phyloP scores from a whole-genome alignment of 2,329 filamentous ascomycete species.

The Hypoxylon sp. region DNA sequence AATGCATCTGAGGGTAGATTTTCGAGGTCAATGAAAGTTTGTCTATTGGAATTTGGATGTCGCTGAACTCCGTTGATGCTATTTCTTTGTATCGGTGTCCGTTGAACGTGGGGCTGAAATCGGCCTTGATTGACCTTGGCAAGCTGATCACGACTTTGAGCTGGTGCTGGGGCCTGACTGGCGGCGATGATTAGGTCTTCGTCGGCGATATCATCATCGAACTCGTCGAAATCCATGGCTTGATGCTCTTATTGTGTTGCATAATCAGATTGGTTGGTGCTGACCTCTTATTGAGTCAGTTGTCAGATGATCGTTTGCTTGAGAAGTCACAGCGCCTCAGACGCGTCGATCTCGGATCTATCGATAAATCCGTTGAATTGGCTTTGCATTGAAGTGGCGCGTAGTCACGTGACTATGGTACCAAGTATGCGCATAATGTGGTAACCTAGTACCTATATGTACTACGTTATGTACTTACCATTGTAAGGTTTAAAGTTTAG shows the following conservation, averaged over 20 bases:
- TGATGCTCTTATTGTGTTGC: slow-evolving; percentile 43
- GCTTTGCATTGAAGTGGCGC: slow-evolving; percentile 20
- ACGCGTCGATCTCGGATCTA: slow-evolving; percentile 24
- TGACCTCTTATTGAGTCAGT: not conserved
- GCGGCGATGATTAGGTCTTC: slow-evolving; percentile 75
- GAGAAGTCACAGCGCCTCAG: not conserved
- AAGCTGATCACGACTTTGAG: slow-evolving; percentile 49
- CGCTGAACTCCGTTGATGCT: slow-evolving; percentile 30
- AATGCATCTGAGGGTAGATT: slow-evolving; percentile 78
- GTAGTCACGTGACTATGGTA: slow-evolving; percentile 36
- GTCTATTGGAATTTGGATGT: slow-evolving; percentile 30
- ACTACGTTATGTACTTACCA: not conserved
- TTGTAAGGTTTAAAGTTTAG: not conserved
- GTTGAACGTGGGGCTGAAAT: slow-evolving; percentile 41
- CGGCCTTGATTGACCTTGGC: slow-evolving; percentile 43
- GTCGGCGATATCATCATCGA: slow-evolving; percentile 75
- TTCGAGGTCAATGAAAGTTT: slow-evolving; percentile 61
- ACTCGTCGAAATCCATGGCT: slow-evolving; percentile 72
- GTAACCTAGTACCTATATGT: too few species aligned
- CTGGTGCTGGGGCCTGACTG: slow-evolving; percentile 61
- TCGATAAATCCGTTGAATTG: slow-evolving; percentile 34
- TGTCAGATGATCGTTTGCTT: not conserved
- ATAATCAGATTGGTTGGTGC: slow-evolving; percentile 35
- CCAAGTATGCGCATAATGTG: not conserved
- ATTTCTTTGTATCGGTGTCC: slow-evolving; percentile 27